Conservation (phyloP, 495 filamentous ascomycete species). For the Letharia columbiana region DNA sequence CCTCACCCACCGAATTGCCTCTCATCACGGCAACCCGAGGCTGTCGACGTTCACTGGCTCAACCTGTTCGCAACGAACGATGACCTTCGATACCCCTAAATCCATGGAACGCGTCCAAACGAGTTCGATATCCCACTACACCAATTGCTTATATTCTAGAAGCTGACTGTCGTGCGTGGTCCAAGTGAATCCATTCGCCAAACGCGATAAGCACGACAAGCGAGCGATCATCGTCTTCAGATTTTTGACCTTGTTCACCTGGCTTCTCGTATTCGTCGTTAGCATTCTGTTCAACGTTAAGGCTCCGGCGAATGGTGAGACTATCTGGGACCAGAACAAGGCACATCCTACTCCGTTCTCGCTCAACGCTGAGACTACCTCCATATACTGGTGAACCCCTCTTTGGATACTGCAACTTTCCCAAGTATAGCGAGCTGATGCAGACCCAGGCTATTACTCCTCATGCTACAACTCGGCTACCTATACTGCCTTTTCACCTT, state of each 20-base stretch:
- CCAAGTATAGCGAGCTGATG: not conserved
- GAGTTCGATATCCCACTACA: conserved; percentile 4
- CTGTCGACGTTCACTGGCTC: conserved; percentile 2
- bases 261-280: conserved; percentile 58
- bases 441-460: conserved; percentile 56
- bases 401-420: not conserved
- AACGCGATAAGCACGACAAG: conserved; percentile 49
- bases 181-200: conserved; percentile 54
- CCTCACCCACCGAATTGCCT: not conserved
- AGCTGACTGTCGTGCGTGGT: not conserved
- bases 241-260: conserved; percentile 59
- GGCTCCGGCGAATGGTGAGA: conserved; percentile 50
- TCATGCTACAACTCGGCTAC: conserved; percentile 67
- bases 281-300: conserved; percentile 62
- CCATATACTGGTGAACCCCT: conserved; percentile 62
- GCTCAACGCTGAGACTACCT: conserved; percentile 58
- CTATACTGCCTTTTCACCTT: conserved; percentile 64
- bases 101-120: conserved; percentile 19
- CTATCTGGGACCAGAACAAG: conserved; percentile 63
- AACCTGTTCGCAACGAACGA: conserved; percentile 4
- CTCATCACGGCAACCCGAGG: not conserved
- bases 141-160: not conserved
- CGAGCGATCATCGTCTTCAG: conserved; percentile 51
- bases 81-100: not conserved
- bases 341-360: conserved; percentile 63